phyloP scores from a whole-genome alignment of 2,329 filamentous ascomycete genomes.

The Neonectria magnoliae region DNA sequence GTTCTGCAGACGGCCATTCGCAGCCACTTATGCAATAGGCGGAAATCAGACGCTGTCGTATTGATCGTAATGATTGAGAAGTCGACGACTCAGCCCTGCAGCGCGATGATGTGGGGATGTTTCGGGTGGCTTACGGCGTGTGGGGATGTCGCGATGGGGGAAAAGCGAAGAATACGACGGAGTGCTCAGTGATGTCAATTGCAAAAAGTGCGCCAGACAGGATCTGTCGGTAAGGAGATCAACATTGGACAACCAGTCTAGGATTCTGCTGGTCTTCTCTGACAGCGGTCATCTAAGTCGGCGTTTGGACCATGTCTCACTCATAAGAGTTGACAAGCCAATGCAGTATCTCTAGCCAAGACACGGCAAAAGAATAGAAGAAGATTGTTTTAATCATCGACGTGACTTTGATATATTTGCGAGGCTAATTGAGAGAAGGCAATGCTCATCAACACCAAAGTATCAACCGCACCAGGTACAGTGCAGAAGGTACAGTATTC shows the following conservation, averaged over 20 bases:
- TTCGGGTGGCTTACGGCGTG: neutral
- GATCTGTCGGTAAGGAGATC: neutral
- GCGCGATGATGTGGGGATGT: neutral
- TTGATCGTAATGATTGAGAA: constrained; percentile 11
- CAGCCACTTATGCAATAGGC: neutral
- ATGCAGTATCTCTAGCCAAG: neutral
- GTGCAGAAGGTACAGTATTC: neutral
- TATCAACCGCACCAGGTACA: constrained; percentile 16
- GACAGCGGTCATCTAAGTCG: too few relatives aligned
- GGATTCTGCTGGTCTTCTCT: neutral
- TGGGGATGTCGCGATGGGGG: neutral
- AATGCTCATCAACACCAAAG: neutral
- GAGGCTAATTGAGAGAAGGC: neutral
- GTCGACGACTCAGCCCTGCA: constrained; percentile 2
- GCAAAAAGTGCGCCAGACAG: neutral
- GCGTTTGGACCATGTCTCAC: too few relatives aligned
- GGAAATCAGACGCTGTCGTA: constrained; percentile 8
- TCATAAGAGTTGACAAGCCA: too few relatives aligned
- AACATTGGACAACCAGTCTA: neutral
- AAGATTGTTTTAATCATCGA: neutral
- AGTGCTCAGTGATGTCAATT: neutral
- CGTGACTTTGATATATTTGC: neutral
- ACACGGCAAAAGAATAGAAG: neutral
- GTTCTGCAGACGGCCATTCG: neutral
- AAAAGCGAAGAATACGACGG: constrained; percentile 13